Base-by-base conservation (phyloP, 2,329 filamentous ascomycete genomes). In the Hirsutella minnesotensis region DNA sequence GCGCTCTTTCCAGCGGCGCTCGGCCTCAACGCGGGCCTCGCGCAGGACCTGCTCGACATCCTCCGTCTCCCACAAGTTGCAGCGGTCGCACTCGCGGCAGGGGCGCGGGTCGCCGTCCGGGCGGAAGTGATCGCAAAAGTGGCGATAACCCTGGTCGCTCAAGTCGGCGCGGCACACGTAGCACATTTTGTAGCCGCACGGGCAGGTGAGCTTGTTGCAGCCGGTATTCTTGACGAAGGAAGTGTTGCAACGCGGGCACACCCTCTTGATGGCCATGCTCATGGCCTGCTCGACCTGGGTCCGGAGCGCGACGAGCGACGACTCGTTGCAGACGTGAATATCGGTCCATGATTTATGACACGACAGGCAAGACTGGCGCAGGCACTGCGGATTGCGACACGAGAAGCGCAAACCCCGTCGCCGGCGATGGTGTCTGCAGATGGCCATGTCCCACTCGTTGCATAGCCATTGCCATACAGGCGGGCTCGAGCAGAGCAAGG, bases 131-230 rank as follows among this genome's bases (percentile, higher is more conserved):
- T 95, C 85, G 60, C 92, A 98, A 57, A 95, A 98, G 62, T 98
- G 92, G 33, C 79, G 73, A 61, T 98, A 96, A 1, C 90, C 89
- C 58, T 89, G 82, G 40, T 75, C 68, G 44, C 70, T 67, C 38
- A 83, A 77, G 54, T 86, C 81, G 51, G 82, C 82, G 34, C 92
- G 85, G 62, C 92, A 98, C 38, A 96, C 79, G 57, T 98, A 98
- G 61, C 92, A 98, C 90, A 96, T 96, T 53, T 85, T 83, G 65
- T 96, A 96, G 9, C 92, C 92, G 63, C 92, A 98, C 15, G 88
- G 81, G 58, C 92, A 96, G 5, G 87, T 90, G 34, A 98, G 73
- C 66, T 96, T 96, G 69, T 98, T 98, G 73, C 92, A 98, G 54
- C 92, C 92, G 21, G 82, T 81, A 7, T 80, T 83, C 62, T 96